These are phyloP conservation scores for Coriolopsis trogii DNA, from an alignment of 1,284 basidiomycete species.

Conservation along the genomic window DNA sequence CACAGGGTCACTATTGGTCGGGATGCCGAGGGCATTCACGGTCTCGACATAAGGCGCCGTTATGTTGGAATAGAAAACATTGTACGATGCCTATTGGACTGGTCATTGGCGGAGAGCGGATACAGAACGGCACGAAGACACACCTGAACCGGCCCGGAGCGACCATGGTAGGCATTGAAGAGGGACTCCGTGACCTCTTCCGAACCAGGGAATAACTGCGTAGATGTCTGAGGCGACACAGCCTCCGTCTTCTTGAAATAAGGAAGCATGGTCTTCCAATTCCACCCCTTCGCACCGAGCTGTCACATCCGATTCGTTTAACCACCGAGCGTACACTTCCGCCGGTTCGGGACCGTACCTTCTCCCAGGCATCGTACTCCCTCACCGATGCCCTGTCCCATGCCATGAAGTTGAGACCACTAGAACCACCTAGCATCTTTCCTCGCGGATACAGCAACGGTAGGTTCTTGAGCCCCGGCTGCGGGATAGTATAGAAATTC, in stretches of 20 bases:
- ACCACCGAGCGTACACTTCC: no score
- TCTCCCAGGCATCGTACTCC: slow-evolving; percentile 25
- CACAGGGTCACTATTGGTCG: slow-evolving; percentile 26
- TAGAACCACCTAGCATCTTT: slow-evolving; percentile 27
- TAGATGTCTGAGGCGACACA: not conserved
- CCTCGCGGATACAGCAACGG: slow-evolving; percentile 12
- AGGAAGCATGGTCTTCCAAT: slow-evolving; percentile 20
- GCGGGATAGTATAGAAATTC: slow-evolving; percentile 17
- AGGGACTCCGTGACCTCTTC: not conserved
- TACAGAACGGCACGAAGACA: not conserved
- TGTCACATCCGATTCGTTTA: not conserved
- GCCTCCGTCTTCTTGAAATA: slow-evolving; percentile 22
- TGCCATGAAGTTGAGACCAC: slow-evolving; percentile 22
- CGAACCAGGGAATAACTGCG: slow-evolving; percentile 6
- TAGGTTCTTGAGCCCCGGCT: slow-evolving; percentile 9
- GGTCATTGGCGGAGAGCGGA: no score
- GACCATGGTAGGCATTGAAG: slow-evolving; percentile 11
- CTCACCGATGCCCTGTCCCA: slow-evolving; percentile 21
- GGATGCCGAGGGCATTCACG: slow-evolving; percentile 24
- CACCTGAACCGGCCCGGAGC: slow-evolving; percentile 17
- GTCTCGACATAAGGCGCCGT: slow-evolving; percentile 23
- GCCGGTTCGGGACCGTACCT: no score
- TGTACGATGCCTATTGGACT: slow-evolving; percentile 22
- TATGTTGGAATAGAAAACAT: slow-evolving; percentile 24
- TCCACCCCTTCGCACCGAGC: slow-evolving; percentile 17